Evolutionary conservation across 306 rosid species (phyloP).

Genomic region (Senna tora): DNA sequence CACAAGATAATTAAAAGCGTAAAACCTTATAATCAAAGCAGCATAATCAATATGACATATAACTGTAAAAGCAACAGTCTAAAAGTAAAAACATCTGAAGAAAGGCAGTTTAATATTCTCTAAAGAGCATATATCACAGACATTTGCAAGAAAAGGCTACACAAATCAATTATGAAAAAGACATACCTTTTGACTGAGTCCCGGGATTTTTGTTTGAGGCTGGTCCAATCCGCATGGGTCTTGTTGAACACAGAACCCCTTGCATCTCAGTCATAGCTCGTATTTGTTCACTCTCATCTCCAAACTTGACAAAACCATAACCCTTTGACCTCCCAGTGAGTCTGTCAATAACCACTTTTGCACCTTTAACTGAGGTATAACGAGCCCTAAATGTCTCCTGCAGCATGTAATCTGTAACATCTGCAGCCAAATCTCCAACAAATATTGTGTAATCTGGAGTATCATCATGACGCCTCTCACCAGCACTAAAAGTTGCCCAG

Average conservation of each 20-base stretch:
- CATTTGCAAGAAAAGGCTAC: not conserved
- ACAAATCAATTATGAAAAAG: not conserved
- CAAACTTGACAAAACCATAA: constrained; percentile 92
- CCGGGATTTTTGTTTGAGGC: constrained; percentile 83
- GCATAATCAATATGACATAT: not conserved
- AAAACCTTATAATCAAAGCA: constrained; percentile 6
- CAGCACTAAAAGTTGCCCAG: constrained; percentile 87
- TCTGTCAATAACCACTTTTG: constrained; percentile 96
- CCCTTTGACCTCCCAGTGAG: constrained; percentile 86
- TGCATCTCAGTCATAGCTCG: constrained; percentile 97
- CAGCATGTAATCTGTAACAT: constrained; percentile 79
- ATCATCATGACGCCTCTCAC: constrained; percentile 87
- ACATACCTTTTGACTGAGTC: constrained; percentile 76
- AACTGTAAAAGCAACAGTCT: not conserved
- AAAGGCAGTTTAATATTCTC: not conserved
- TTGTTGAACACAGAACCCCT: constrained; percentile 79
- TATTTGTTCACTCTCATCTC: constrained; percentile 78
- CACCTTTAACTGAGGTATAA: constrained; percentile 70
- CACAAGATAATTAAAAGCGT: constrained; percentile 18
- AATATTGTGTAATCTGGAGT: constrained; percentile 85
- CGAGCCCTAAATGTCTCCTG: constrained; percentile 74
- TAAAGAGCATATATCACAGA: constrained; percentile 14
- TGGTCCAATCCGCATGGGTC: constrained; percentile 97
- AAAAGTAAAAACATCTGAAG: not conserved
- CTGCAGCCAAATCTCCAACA: constrained; percentile 96